Conservation (phyloP, 2,329 filamentous ascomycete species). For the Fusarium sp. region DNA sequence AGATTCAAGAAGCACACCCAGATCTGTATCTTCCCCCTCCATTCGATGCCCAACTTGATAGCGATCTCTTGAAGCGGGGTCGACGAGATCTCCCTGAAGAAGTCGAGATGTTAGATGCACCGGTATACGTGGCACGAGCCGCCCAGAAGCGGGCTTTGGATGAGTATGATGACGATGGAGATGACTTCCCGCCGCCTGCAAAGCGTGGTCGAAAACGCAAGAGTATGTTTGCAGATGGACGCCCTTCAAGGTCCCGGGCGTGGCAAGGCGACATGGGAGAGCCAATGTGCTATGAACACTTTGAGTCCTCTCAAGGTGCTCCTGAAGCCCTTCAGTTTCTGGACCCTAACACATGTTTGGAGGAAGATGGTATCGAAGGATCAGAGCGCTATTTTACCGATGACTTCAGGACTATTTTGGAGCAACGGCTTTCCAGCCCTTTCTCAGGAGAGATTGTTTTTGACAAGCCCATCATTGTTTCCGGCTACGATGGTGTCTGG, state of each 20-base stretch:
- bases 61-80: slow-evolving; percentile 41
- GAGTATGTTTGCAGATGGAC: slow-evolving; percentile 6
- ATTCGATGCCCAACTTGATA: slow-evolving; percentile 31
- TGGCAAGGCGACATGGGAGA: slow-evolving; percentile 18
- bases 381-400: slow-evolving; percentile 10
- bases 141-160: slow-evolving; percentile 47
- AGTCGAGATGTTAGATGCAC: slow-evolving; percentile 61
- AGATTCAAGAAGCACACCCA: slow-evolving; percentile 59
- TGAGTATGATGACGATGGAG: slow-evolving; percentile 36
- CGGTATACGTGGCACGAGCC: slow-evolving; percentile 58
- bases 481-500: slow-evolving; percentile 46
- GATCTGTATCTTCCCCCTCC: slow-evolving; percentile 41
- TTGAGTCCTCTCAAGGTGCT: slow-evolving; percentile 21
- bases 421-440: slow-evolving; percentile 1
- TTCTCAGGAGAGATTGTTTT: slow-evolving; percentile 22
- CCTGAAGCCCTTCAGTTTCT: slow-evolving; percentile 50
- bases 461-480: slow-evolving; percentile 37
- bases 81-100: slow-evolving; percentile 53
- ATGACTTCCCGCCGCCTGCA: slow-evolving; percentile 15
- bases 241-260: slow-evolving; percentile 8
- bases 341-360: slow-evolving; percentile 54
- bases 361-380: slow-evolving; percentile 39
- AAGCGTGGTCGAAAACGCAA: slow-evolving; percentile 40
- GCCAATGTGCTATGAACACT: slow-evolving; percentile 30
- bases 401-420: not conserved